Conservation (phyloP, 2,329 filamentous ascomycete species). For the Pezicula neosporulosa region DNA sequence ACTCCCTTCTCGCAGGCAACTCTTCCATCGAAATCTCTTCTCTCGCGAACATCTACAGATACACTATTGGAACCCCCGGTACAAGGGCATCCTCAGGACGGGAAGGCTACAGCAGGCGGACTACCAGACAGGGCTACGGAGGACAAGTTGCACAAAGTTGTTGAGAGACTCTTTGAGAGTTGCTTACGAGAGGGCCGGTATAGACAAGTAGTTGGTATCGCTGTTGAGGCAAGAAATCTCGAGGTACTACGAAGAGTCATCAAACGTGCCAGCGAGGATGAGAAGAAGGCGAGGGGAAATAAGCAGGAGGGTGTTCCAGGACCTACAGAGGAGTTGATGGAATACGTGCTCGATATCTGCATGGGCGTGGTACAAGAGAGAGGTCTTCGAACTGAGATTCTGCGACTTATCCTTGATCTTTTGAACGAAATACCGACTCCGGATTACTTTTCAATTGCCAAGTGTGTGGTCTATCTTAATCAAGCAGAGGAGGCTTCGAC, state of each 20-base stretch:
- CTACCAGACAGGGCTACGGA: conserved; percentile 68
- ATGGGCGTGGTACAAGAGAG: conserved; percentile 98
- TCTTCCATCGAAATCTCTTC: conserved; percentile 86
- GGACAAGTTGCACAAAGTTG: conserved; percentile 75
- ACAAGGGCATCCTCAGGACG: conserved; percentile 37
- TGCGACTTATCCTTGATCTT: conserved; percentile 91
- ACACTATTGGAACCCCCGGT: conserved; percentile 51
- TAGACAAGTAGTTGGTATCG: conserved; percentile 93
- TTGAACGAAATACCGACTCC: conserved; percentile 88
- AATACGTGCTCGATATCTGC: conserved; percentile 92
- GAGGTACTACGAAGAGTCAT: conserved; percentile 85
- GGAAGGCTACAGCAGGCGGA: conserved; percentile 25
- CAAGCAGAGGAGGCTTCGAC: conserved; percentile 86
- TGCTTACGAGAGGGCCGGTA: conserved; percentile 86
- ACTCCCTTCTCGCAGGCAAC: conserved; percentile 95
- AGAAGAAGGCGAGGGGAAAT: conserved; percentile 65
- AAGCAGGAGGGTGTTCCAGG: conserved; percentile 48
- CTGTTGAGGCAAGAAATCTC: conserved; percentile 89
- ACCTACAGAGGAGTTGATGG: conserved; percentile 88
- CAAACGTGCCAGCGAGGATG: conserved; percentile 81
- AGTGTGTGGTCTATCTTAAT: conserved; percentile 94
- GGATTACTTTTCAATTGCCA: conserved; percentile 97
- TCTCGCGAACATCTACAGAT: conserved; percentile 75
- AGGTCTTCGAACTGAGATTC: conserved; percentile 75
- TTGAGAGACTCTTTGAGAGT: conserved; percentile 86